Evolutionary conservation across 352 stramenopile species (phyloP).

Genomic region (Pythium brachiatum): DNA sequence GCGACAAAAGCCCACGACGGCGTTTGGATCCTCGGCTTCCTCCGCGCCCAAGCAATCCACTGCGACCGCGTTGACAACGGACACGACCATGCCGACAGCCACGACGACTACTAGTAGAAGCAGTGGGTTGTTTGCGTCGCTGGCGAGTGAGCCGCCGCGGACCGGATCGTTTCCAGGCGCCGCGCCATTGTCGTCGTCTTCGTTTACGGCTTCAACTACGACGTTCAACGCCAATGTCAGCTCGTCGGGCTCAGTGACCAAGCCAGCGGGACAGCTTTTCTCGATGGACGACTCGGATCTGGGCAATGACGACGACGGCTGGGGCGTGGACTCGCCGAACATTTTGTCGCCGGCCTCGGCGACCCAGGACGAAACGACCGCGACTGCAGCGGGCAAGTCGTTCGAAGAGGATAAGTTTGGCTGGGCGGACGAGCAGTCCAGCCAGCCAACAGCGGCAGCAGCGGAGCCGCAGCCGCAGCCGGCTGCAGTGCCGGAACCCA

Average conservation of each 20-base stretch:
- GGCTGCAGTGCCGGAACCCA: not conserved
- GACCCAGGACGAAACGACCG: slow-evolving; percentile 1
- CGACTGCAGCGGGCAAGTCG: slow-evolving; percentile 16
- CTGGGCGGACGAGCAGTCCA: slow-evolving; percentile 15
- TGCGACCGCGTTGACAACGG: not conserved
- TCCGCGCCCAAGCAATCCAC: slow-evolving; percentile 12
- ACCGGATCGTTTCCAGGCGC: slow-evolving; percentile 6
- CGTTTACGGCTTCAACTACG: not conserved
- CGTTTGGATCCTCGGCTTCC: slow-evolving; percentile 2
- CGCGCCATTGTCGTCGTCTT: not conserved
- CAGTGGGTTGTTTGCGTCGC: slow-evolving; percentile 18
- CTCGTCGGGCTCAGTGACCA: slow-evolving; percentile 1
- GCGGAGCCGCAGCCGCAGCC: not conserved
- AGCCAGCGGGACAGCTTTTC: slow-evolving; percentile 45
- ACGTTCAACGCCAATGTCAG: not conserved
- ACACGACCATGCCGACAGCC: not conserved
- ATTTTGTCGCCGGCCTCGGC: slow-evolving; percentile 42
- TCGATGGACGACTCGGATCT: slow-evolving; percentile 75
- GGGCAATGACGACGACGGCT: slow-evolving; percentile 62
- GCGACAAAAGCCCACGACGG: slow-evolving; percentile 47
- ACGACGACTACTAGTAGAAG: not conserved
- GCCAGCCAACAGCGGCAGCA: not conserved
- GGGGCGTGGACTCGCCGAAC: slow-evolving; percentile 65
- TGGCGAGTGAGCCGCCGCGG: slow-evolving; percentile 8
- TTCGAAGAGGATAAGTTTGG: slow-evolving; percentile 25